Conservation (phyloP, 352 stramenopile genomes). For the Saprolegnia diclina region DNA sequence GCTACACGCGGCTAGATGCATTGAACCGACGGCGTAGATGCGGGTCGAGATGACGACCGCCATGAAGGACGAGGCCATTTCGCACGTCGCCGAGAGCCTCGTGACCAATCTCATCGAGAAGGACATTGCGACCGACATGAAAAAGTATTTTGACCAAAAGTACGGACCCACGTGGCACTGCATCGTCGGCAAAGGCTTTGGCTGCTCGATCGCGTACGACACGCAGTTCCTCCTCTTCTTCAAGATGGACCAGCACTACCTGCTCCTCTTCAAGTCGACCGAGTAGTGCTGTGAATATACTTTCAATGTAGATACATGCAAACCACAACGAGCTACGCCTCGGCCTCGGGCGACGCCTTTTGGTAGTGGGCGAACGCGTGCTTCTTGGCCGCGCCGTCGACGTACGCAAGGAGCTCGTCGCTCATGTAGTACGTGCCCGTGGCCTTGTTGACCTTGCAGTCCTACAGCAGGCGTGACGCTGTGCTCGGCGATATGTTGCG, state of each 20-base stretch:
- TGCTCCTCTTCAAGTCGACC: slow-evolving; percentile 79
- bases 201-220: slow-evolving; percentile 87
- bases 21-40: slow-evolving; percentile 29
- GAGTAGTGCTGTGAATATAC: slow-evolving; percentile 33
- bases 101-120: slow-evolving; percentile 66
- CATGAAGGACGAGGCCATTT: slow-evolving; percentile 69
- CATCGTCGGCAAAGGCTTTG: slow-evolving; percentile 88
- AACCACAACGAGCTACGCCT: background rate
- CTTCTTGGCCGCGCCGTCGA: slow-evolving; percentile 71
- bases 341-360: background rate
- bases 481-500: too few relatives aligned
- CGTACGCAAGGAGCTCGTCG: slow-evolving; percentile 72
- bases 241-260: slow-evolving; percentile 70
- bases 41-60: slow-evolving; percentile 55
- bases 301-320: slow-evolving; percentile 4
- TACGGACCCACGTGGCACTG: slow-evolving; percentile 92
- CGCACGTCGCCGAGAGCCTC: slow-evolving; percentile 37
- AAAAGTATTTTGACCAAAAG: slow-evolving; percentile 99
- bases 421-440: slow-evolving; percentile 80
- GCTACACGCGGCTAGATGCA: background rate
- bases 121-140: slow-evolving; percentile 98
- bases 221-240: slow-evolving; percentile 88
- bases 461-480: slow-evolving; percentile 15
- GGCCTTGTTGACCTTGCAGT: slow-evolving; percentile 75
- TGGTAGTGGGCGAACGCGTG: slow-evolving; percentile 56